These are phyloP conservation scores for Chaetomiaceae sp. DNA, from an alignment of 2,329 filamentous ascomycete species.

Conservation along the genomic window DNA sequence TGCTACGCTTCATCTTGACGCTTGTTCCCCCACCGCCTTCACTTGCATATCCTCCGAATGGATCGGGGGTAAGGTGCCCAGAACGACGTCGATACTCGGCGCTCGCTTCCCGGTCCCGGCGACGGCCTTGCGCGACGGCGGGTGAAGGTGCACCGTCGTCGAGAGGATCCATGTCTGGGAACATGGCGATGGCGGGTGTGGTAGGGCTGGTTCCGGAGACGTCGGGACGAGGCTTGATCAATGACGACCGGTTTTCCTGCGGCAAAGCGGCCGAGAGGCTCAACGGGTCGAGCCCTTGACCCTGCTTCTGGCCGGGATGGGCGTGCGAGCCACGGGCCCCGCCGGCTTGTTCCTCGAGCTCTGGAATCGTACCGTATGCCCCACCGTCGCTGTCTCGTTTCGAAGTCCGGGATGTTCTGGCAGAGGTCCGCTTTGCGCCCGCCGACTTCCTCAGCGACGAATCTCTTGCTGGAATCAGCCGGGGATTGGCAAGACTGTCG, in stretches of 20 bases:
- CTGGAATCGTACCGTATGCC: constrained; percentile 36
- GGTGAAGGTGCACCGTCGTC: constrained; percentile 69
- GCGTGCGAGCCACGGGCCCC: constrained; percentile 13
- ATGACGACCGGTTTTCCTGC: constrained; percentile 14
- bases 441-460: constrained; percentile 61
- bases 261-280: constrained; percentile 22
- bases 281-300: constrained; percentile 19
- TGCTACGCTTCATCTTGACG: constrained; percentile 48
- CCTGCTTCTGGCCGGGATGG: constrained; percentile 13
- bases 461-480: constrained; percentile 60
- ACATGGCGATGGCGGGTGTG: constrained; percentile 22
- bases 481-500: constrained; percentile 35
- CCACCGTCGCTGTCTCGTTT: constrained; percentile 42
- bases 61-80: constrained; percentile 45
- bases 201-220: constrained; percentile 17
- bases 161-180: constrained; percentile 33
- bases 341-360: constrained; percentile 23
- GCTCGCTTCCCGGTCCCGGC: constrained; percentile 45
- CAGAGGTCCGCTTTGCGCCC: constrained; percentile 48
- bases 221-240: constrained; percentile 17
- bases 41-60: constrained; percentile 34
- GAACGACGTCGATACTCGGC: constrained; percentile 44
- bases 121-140: constrained; percentile 57
- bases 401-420: constrained; percentile 43
- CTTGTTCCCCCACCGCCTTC: constrained; percentile 23